Base-by-base conservation (phyloP, 208 protist species). In the Wallacemonas rigidus region DNA sequence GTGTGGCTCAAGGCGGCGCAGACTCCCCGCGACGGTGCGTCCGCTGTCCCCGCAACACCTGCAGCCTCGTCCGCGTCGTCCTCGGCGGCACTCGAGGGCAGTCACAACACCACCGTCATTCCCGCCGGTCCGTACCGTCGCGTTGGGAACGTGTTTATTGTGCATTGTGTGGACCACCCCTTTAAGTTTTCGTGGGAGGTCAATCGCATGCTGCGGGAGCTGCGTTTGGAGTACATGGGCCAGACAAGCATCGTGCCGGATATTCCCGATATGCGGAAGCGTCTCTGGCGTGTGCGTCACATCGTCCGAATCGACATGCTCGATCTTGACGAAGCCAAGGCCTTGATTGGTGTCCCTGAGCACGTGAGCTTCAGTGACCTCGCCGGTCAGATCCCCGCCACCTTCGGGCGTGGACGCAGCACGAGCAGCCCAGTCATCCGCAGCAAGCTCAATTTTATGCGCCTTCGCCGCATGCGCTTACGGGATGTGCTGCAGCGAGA, bases 101-200 rank as follows among this genome's bases (percentile, higher is more conserved):
- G 26, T 43, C 47, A 41, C 50, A 77, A 77, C 45, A 60, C 76
- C 11, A 81, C 80, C 9, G 67, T 76, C 38, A 74, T 94, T 26
- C 70, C 76, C 0, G 68, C 83, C 2, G 84, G 83, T 1, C 87
- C 86, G n/a, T 89, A 92, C 69, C 89, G 88, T 26, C 81, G 79
- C 36, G 91, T 96, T 0, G 91, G 91, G 7, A 87, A 94, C 67
- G 72, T 96, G 45, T 94, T 96, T 65, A 94, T 96, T 62, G 86
- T 96, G 11, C 71, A 79, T 15, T 94, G 87, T 76, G 74, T 85
- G 35, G 89, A 96, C 48, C 88, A 96, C 67, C 87, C 89, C 15
- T 96, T 93, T 72, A 92, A 96, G 69, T 85, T 88, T 60, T 82
- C 82, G 11, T 96, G 91, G 89, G 88, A 96, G 64, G 82, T 96